Conservation (phyloP, 768 basidiomycete species). For the Crassisporium funariophilum region DNA sequence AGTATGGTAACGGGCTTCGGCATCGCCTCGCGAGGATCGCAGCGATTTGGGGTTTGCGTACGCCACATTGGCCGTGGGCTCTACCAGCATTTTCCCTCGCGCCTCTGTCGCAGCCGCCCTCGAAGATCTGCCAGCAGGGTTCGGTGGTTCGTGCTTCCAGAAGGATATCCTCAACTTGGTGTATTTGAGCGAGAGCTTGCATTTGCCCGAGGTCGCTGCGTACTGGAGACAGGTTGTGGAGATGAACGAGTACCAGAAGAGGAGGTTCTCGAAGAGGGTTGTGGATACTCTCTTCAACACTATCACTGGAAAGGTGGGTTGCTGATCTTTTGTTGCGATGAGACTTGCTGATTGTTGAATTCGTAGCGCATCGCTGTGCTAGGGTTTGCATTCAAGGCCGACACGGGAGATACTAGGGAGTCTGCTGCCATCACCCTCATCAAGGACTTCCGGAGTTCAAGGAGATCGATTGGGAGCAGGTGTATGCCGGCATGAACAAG, state of each 20-base stretch:
- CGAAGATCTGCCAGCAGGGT: too few relatives aligned
- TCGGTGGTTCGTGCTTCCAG: slow-evolving; percentile 99
- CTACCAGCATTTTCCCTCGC: too few relatives aligned
- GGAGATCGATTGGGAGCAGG: slow-evolving; percentile 84
- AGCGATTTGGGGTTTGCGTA: too few relatives aligned
- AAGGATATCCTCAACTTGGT: slow-evolving; percentile 99
- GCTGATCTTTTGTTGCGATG: neutral
- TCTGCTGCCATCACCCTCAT: slow-evolving; percentile 94
- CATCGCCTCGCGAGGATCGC: too few relatives aligned
- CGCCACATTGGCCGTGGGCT: too few relatives aligned
- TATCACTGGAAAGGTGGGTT: slow-evolving; percentile 90
- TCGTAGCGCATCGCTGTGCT: slow-evolving; percentile 93
- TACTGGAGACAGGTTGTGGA: slow-evolving; percentile 98
- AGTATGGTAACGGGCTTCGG: too few relatives aligned
- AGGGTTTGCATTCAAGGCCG: slow-evolving; percentile 99
- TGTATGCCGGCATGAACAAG: slow-evolving; percentile 91
- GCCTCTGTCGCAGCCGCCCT: too few relatives aligned
- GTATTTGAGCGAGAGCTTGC: slow-evolving; percentile 92
- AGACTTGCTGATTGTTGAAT: slow-evolving; percentile 5
- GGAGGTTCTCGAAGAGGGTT: slow-evolving; percentile 92
- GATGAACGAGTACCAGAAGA: slow-evolving; percentile 99
- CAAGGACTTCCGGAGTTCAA: slow-evolving; percentile 96
- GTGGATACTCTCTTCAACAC: slow-evolving; percentile 99
- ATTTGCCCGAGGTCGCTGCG: slow-evolving; percentile 94
- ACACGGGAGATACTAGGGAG: slow-evolving; percentile 99